A percentile compares a stretch with the other conserved stretches of the same genome.
Evolutionary conservation across 2,329 filamentous ascomycete genomes (phyloP).

Genomic region (Penicillium brevicompactum): DNA sequence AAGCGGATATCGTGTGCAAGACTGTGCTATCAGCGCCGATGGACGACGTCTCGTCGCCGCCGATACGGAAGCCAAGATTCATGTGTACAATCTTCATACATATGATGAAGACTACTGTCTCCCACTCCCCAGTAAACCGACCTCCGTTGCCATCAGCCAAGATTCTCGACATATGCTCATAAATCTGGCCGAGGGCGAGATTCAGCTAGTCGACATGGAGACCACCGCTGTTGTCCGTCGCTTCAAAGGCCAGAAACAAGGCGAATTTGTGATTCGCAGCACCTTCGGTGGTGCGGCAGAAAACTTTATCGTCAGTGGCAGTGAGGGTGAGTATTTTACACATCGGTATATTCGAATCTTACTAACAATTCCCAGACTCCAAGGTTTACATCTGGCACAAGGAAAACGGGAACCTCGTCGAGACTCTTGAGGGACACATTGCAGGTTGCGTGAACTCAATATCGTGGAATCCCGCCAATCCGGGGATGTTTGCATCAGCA

Average conservation of each 20-base stretch:
- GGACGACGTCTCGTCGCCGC: slow-evolving; percentile 79
- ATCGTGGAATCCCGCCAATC: slow-evolving; percentile 82
- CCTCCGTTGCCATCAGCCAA: slow-evolving; percentile 76
- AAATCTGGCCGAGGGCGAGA: slow-evolving; percentile 75
- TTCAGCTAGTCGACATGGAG: slow-evolving; percentile 76
- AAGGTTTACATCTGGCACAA: slow-evolving; percentile 90
- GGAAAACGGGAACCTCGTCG: slow-evolving; percentile 73
- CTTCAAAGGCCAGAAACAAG: slow-evolving; percentile 75
- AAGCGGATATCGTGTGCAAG: slow-evolving; percentile 74
- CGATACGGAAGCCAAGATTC: slow-evolving; percentile 68
- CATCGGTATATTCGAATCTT: neutral
- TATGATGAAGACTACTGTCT: slow-evolving; percentile 75
- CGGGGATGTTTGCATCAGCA: slow-evolving; percentile 83
- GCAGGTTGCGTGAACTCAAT: slow-evolving; percentile 81
- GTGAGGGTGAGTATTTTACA: slow-evolving; percentile 66
- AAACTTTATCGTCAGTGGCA: slow-evolving; percentile 88
- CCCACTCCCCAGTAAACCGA: slow-evolving; percentile 68
- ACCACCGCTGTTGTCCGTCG: slow-evolving; percentile 71
- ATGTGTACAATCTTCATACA: slow-evolving; percentile 80
- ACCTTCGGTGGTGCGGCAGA: slow-evolving; percentile 87
- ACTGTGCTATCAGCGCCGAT: slow-evolving; percentile 79
- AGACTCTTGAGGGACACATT: slow-evolving; percentile 73
- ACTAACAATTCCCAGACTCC: slow-evolving; percentile 53
- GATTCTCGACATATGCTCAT: slow-evolving; percentile 82
- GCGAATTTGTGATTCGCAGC: slow-evolving; percentile 77